phyloP scores from a whole-genome alignment of 306 rosid genomes.

The Lagenaria siceraria region DNA sequence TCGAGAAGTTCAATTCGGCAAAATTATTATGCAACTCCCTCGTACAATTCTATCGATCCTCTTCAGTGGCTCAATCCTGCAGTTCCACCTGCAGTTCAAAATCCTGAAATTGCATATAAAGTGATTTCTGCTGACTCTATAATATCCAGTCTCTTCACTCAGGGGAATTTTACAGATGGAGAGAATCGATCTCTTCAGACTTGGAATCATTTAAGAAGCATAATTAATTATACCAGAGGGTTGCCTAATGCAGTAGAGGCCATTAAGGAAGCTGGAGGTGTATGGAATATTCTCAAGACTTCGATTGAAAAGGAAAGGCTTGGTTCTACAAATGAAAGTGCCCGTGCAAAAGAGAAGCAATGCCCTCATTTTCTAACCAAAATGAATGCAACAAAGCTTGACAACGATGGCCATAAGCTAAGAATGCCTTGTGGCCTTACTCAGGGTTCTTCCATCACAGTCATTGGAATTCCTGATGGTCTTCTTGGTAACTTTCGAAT shows the following conservation, averaged over 20 bases:
- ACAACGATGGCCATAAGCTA: conserved; percentile 43
- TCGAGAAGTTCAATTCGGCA: conserved; percentile 44
- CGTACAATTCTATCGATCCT: conserved; percentile 53
- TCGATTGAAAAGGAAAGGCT: conserved; percentile 49
- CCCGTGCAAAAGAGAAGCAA: conserved; percentile 59
- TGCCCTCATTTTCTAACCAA: conserved; percentile 87
- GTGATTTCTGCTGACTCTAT: conserved; percentile 53
- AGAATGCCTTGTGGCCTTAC: conserved; percentile 89
- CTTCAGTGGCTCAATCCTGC: conserved; percentile 62
- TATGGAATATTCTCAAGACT: conserved; percentile 64
- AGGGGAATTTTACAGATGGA: conserved; percentile 46
- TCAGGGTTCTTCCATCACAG: conserved; percentile 85
- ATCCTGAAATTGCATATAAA: conserved; percentile 45
- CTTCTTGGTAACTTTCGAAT: conserved; percentile 77
- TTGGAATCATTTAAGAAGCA: conserved; percentile 65
- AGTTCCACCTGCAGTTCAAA: conserved; percentile 50
- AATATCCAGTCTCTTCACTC: conserved; percentile 50
- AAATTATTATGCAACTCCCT: conserved; percentile 34
- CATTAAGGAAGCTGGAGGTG: conserved; percentile 81
- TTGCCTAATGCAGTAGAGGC: conserved; percentile 88
- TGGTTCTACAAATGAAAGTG: conserved; percentile 47
- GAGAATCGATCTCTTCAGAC: conserved; percentile 60
- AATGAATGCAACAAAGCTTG: conserved; percentile 52
- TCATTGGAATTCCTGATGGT: conserved; percentile 85
- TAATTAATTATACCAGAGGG: conserved; percentile 58